A percentile compares a stretch with the other conserved stretches of the same genome.
These are phyloP conservation scores for Triticum timopheevii DNA, from an alignment of 176 grass and related monocot species.

Conservation along the genomic window DNA sequence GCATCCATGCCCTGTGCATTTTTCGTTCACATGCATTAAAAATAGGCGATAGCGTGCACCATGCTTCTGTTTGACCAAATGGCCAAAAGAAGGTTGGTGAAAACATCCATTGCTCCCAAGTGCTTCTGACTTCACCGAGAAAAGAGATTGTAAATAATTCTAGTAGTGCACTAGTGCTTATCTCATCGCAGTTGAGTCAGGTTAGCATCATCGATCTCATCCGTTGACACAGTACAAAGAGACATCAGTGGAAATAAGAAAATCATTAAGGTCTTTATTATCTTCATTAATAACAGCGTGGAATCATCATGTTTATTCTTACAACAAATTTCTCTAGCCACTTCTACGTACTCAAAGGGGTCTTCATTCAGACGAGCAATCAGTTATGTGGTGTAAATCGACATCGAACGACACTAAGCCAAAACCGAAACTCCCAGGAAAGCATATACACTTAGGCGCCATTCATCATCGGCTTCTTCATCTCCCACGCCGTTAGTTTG, in stretches of 20 bases:
- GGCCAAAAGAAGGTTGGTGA: not conserved
- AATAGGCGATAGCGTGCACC: not conserved
- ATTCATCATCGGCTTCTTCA: slow-evolving; percentile 66
- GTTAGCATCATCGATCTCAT: not conserved
- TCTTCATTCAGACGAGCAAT: not conserved
- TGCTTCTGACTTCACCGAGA: not conserved
- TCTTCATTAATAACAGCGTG: not conserved
- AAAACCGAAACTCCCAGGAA: not conserved
- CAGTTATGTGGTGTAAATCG: not conserved
- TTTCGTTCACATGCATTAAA: not conserved
- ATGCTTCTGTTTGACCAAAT: not conserved
- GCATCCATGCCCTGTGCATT: too few relatives aligned
- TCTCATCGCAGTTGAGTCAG: not conserved
- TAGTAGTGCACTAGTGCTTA: not conserved
- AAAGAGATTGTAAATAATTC: not conserved
- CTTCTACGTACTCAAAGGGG: not conserved
- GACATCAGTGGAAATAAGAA: not conserved
- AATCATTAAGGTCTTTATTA: not conserved
- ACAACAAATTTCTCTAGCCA: not conserved
- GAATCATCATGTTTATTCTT: not conserved
- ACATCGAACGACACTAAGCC: not conserved
- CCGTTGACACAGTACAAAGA: not conserved
- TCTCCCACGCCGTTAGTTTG: slow-evolving; percentile 49
- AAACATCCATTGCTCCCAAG: not conserved
- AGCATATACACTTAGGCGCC: not conserved